Evolutionary conservation across 352 stramenopile species (phyloP).

Genomic region (Aphanomyces astaci): DNA sequence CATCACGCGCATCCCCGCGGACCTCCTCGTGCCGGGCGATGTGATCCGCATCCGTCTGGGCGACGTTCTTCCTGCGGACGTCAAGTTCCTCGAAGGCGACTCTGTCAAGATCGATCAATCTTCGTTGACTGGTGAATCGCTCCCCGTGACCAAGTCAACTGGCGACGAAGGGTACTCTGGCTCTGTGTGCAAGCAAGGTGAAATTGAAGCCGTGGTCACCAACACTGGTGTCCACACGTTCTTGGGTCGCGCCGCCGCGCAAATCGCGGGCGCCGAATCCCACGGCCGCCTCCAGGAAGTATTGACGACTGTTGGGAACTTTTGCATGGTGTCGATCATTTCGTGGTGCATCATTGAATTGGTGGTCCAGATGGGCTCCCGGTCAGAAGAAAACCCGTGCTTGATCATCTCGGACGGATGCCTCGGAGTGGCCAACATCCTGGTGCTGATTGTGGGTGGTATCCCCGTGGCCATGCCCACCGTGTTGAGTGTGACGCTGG

Average conservation of each 20-base stretch:
- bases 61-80: conserved; percentile 88
- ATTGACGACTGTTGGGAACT: conserved; percentile 88
- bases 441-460: conserved; percentile 86
- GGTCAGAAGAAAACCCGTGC: conserved; percentile 66
- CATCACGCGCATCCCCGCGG: conserved; percentile 54
- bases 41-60: conserved; percentile 76
- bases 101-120: conserved; percentile 85
- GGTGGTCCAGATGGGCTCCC: conserved; percentile 68
- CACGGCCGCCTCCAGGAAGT: conserved; percentile 86
- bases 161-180: conserved; percentile 74
- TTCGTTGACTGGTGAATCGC: conserved; percentile 90
- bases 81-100: conserved; percentile 78
- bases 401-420: conserved; percentile 72
- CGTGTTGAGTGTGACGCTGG: conserved; percentile 86
- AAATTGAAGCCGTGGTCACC: conserved; percentile 87
- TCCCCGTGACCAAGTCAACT: conserved; percentile 84
- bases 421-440: conserved; percentile 57
- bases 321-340: conserved; percentile 83
- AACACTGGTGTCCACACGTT: conserved; percentile 86
- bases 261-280: conserved; percentile 67
- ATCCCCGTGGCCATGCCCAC: conserved; percentile 93
- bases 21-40: conserved; percentile 61
- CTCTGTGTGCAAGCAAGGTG: conserved; percentile 81
- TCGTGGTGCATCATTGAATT: conserved; percentile 83
- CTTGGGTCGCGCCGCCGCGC: conserved; percentile 78